Evolutionary conservation across 2,329 filamentous ascomycete genomes (phyloP).

Genomic region (Colletotrichum lindemuthianum): DNA sequence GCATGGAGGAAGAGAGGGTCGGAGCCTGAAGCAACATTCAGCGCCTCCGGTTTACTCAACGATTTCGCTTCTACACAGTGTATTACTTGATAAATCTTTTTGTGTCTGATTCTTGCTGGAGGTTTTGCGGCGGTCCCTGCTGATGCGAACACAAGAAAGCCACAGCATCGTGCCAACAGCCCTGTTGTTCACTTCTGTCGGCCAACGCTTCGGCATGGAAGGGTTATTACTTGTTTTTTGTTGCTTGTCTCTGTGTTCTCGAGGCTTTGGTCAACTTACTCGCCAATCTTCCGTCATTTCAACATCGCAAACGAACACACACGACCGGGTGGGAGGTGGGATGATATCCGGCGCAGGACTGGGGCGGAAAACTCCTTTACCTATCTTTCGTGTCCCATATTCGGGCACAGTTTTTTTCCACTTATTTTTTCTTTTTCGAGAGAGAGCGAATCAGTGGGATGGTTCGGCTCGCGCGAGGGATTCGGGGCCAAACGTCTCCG

Average conservation of each 20-base stretch:
- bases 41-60: not conserved
- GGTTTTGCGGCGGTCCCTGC: slow-evolving; percentile 2
- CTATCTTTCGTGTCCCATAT: not conserved
- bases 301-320: slow-evolving; percentile 30
- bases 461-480: slow-evolving; percentile 3
- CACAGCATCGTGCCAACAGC: slow-evolving; percentile 25
- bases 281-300: slow-evolving; percentile 1
- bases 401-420: not conserved
- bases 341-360: slow-evolving; percentile 27
- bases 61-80: slow-evolving; percentile 32
- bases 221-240: slow-evolving; percentile 8
- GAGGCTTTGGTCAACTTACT: slow-evolving; percentile 8
- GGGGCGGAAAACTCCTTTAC: slow-evolving; percentile 1
- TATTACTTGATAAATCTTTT: slow-evolving; percentile 34
- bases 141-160: slow-evolving; percentile 22
- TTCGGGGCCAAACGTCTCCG: not conserved
- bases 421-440: slow-evolving; percentile 2
- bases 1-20: slow-evolving; percentile 62
- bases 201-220: not conserved
- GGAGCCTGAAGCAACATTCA: slow-evolving; percentile 36
- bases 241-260: slow-evolving; percentile 5
- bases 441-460: not conserved
- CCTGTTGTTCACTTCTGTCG: slow-evolving; percentile 26
- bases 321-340: slow-evolving; percentile 15
- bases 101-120: slow-evolving; percentile 28